Conservation (phyloP, 2,329 filamentous ascomycete species). For the Calonectria ilicicola region DNA sequence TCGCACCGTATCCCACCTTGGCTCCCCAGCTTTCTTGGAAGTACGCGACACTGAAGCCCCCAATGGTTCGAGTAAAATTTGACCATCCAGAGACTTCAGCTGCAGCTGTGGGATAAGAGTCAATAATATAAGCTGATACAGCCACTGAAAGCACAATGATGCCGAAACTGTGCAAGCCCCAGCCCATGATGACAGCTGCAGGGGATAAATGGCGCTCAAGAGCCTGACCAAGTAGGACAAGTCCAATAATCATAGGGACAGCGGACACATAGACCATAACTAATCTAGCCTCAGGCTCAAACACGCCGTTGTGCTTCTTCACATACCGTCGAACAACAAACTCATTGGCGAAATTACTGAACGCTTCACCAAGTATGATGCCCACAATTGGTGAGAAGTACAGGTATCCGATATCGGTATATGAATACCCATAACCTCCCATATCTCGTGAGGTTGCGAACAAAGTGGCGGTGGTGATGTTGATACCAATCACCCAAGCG, state of each 20-base stretch:
- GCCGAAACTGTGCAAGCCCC: conserved; percentile 67
- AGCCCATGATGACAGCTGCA: conserved; percentile 43
- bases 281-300: conserved; percentile 69
- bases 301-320: conserved; percentile 59
- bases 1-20: conserved; percentile 42
- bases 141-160: conserved; percentile 64
- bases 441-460: conserved; percentile 45
- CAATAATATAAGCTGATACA: conserved; percentile 60
- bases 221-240: conserved; percentile 65
- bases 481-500: conserved; percentile 66
- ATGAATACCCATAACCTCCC: conserved; percentile 62
- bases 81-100: conserved; percentile 61
- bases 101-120: conserved; percentile 61
- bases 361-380: conserved; percentile 63
- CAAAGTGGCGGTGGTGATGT: conserved; percentile 66
- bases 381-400: conserved; percentile 70
- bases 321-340: conserved; percentile 58
- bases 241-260: conserved; percentile 61
- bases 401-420: conserved; percentile 64
- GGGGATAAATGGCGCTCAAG: conserved; percentile 56
- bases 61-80: conserved; percentile 50
- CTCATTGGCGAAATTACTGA: conserved; percentile 69
- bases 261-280: conserved; percentile 59
- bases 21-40: conserved; percentile 59
- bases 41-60: conserved; percentile 62